Conservation (phyloP, 768 basidiomycete species). For the Termitomyces sp. region DNA sequence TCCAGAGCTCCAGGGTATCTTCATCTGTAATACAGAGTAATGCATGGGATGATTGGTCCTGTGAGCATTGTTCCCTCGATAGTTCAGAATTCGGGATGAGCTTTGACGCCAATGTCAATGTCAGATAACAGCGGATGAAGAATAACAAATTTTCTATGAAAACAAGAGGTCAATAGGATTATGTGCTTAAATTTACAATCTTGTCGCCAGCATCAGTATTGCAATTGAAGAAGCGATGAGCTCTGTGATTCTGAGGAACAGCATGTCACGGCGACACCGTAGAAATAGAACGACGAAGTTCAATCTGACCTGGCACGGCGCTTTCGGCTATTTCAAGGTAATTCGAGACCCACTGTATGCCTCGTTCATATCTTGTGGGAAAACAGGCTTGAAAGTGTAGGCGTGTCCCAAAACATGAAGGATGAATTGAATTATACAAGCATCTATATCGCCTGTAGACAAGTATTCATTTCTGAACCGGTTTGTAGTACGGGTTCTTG, state of each 20-base stretch:
- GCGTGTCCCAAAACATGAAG: neutral
- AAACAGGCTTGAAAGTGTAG: neutral
- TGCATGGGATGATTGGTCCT: neutral
- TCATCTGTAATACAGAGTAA: too few species aligned
- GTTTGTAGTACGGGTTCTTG: slow-evolving; percentile 74
- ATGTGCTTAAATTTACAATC: neutral
- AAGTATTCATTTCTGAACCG: slow-evolving; percentile 67
- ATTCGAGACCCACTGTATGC: neutral
- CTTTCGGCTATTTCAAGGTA: too few species aligned
- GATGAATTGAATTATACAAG: slow-evolving; percentile 10
- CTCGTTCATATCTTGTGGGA: neutral
- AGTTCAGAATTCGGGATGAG: neutral
- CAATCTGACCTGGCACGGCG: neutral
- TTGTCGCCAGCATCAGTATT: neutral
- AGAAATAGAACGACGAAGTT: neutral
- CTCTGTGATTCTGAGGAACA: neutral
- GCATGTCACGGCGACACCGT: neutral
- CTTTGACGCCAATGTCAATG: neutral
- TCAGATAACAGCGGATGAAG: neutral
- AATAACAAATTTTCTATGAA: neutral
- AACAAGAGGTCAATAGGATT: neutral
- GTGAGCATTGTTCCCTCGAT: neutral
- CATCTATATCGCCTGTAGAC: slow-evolving; percentile 10
- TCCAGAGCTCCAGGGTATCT: neutral
- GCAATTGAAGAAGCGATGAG: neutral